Base-by-base conservation (phyloP, 148 eudicot species). In the Selenicereus undatus region DNA sequence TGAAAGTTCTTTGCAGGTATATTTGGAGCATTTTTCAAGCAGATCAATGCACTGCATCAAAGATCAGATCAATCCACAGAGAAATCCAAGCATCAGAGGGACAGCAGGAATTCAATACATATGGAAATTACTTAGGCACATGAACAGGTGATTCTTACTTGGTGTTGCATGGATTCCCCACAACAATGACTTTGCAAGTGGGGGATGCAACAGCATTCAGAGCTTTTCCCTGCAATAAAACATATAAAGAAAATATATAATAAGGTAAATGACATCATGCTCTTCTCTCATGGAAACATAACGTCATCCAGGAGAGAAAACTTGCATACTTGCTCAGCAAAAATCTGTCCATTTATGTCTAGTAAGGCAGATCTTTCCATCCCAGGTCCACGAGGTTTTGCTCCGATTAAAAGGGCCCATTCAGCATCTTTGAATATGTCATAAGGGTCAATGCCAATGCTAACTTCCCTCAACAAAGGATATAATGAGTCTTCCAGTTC, bases 341-440 rank as follows among this genome's bases (percentile, higher is more conserved):
- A 97, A 72, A 97, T 97, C 68, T 91, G 85, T 36, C 99, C 99
- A 77, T 97, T 97, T 80, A 94, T 90, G 86, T 97, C 99, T 64
- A 97, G 88, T 79, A 97, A 88, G 85, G n/a, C 95, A 71, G 99
- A 91, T 24, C 99, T 87, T 81, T 97, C 99, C 97, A 97, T 91
- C 70, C 99, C 99, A 51, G 99, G 99, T 18, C 99, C 99, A 76
- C 99, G 93, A 50, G 99, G 99, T 88, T 97, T 97, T 72, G 99
- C 99, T 65, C 99, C 99, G 71, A 97, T 97, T 76, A 97, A 85
- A 87, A 97, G 94, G 39, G 97, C 98, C 99, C 99, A 97, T 75
- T 97, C 99, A 74, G 88, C 97, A 90, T 97, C 95, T 82, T 88
- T 88, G 80, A 97, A 97, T 42, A 97, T 89, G 0, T 97, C 99